Evolutionary conservation across 176 grass and related monocot genomes (phyloP), one percentile per base, ranked within the genome.

Genomic region (Alopecurus myosuroides): DNA sequence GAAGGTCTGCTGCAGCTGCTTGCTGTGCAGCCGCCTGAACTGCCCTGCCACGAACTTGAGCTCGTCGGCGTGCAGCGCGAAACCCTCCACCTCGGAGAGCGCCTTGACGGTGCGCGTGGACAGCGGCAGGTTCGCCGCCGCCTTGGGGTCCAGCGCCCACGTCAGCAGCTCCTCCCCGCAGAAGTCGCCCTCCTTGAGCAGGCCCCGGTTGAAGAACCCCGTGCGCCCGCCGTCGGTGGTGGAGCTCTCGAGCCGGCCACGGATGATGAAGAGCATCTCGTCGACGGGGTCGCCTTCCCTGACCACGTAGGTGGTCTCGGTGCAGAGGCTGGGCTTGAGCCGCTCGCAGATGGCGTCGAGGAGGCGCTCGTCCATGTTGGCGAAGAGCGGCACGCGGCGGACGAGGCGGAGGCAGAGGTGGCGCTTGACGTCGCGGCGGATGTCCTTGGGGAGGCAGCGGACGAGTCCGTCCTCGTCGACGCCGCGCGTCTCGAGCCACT

Each of bases 1-100:
- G 86, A 95, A 95, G 1, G 93, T 92, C 78, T 95, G 90, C 78
- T 92, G 93, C 85, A 95, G 87, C 82, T 95, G 90, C 82, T 95
- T 95, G 78, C 93, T 92, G 81, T 95, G 90, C 76, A 95, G 69
- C 0, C 93, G 53, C 6, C 93, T 33, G 85, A 95, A 95, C 83
- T 95, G 88, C 0, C 86, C 88, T 0, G 93, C 87, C 1, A 95
- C 93, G 81, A 95, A 95, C 78, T 92, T 95, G 67, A 95, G 87
- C 77, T 95, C 93, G 25, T 95, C 90, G 11, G 93, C 90, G 49
- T 36, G 78, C 1, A 95, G 85, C 30, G 93, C 93, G 77, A 95
- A 95, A 0, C 90, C 93, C 77, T 95, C 93, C 0, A 95, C 93
- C 74, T 95, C 93, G 1, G 87, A 88, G 41, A 95, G 52, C 0